Percentiles rank a stretch among this genome's conserved stretches.
Conservation (phyloP, 2,329 filamentous ascomycete genomes). For the Lachnellula cervina region DNA sequence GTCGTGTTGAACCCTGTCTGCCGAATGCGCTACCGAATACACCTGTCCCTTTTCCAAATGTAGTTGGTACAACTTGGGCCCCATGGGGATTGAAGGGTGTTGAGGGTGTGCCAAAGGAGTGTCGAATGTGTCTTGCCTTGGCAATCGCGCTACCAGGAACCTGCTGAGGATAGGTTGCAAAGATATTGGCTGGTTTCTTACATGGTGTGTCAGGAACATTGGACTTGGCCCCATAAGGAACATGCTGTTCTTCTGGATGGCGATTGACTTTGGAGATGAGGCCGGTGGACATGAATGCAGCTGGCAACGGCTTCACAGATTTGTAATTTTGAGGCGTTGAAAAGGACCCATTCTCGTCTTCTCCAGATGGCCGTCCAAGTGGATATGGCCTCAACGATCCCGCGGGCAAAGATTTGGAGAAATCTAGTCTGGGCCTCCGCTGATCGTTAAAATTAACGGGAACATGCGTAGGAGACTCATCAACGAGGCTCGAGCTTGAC, state of each 20-base stretch:
- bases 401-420: constrained; percentile 72
- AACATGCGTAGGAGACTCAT: constrained; percentile 65
- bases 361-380: constrained; percentile 36
- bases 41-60: constrained; percentile 50
- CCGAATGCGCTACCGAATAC: constrained; percentile 56
- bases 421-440: constrained; percentile 49
- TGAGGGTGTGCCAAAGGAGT: constrained; percentile 73
- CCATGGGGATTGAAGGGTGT: constrained; percentile 70
- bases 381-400: constrained; percentile 51
- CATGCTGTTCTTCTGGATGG: constrained; percentile 63
- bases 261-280: constrained; percentile 92
- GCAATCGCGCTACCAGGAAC: constrained; percentile 54
- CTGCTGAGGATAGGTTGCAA: constrained; percentile 59
- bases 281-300: constrained; percentile 90
- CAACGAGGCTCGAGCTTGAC: constrained; percentile 70
- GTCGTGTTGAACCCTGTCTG: constrained; percentile 37
- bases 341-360: constrained; percentile 48
- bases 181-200: constrained; percentile 72
- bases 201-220: constrained; percentile 92
- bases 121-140: constrained; percentile 59
- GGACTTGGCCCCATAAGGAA: constrained; percentile 50
- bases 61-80: constrained; percentile 38
- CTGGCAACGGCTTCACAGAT: constrained; percentile 68
- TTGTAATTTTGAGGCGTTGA: constrained; percentile 76
- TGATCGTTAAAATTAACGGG: constrained; percentile 50